Evolutionary conservation across 352 stramenopile genomes (phyloP).

Genomic region (Thalassiosira delicatula): DNA sequence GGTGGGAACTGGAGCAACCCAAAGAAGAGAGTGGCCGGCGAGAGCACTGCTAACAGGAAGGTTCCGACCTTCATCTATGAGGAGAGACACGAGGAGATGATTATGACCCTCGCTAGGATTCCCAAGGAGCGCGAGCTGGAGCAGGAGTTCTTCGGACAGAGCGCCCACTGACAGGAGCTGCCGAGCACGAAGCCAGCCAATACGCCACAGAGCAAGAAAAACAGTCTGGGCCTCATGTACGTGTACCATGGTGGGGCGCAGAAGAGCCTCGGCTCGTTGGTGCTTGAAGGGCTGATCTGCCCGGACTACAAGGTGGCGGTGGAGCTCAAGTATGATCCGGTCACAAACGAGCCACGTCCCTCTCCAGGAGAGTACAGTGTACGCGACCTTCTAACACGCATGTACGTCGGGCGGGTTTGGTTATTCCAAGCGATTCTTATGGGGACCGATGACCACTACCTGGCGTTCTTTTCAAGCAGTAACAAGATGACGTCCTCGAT

Average conservation of each 20-base stretch:
- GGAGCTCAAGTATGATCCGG: neutral
- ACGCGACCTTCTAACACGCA: neutral
- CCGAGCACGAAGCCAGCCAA: neutral
- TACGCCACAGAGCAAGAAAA: neutral
- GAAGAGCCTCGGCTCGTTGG: neutral
- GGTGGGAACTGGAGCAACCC: neutral
- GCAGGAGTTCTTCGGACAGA: neutral
- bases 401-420: neutral
- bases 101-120: neutral
- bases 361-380: constrained; percentile 2
- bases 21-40: neutral
- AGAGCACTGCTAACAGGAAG: neutral
- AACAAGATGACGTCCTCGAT: neutral
- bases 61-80: neutral
- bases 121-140: neutral
- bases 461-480: neutral
- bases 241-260: neutral
- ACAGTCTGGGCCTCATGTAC: neutral
- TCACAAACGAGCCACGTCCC: neutral
- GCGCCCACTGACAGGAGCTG: neutral
- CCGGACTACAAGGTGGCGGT: neutral
- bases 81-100: neutral
- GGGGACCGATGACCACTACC: neutral
- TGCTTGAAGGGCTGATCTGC: neutral
- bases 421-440: neutral